phyloP scores from a whole-genome alignment of 2,329 filamentous ascomycete genomes.

The Chrysosporium keratinophilum region DNA sequence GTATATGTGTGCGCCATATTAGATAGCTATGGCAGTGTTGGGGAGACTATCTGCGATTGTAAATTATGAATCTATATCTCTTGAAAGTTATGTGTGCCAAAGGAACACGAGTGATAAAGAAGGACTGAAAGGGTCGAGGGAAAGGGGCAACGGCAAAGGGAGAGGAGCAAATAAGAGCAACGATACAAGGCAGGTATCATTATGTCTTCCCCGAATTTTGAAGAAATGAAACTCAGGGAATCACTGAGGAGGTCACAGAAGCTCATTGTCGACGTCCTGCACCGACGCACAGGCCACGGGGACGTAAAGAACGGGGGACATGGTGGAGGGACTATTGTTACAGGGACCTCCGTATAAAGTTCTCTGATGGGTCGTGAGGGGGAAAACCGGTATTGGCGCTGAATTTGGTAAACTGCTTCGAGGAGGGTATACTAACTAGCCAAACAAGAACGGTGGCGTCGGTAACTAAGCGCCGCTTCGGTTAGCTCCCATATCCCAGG shows the following conservation, averaged over 20 bases:
- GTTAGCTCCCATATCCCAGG: constrained; percentile 6
- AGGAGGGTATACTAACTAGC: background rate
- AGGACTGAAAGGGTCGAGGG: background rate
- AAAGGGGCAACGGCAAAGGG: background rate
- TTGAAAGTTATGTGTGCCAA: background rate
- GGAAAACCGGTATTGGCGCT: background rate
- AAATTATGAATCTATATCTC: background rate
- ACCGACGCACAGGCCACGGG: background rate
- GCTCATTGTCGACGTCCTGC: background rate
- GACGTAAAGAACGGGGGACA: background rate
- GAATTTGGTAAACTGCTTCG: background rate
- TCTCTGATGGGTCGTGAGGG: constrained; percentile 3
- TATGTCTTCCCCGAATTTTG: background rate
- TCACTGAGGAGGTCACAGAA: background rate
- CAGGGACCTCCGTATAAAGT: background rate
- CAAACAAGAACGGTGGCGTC: constrained; percentile 5
- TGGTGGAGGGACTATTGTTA: background rate
- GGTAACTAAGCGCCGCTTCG: background rate
- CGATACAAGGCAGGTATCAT: background rate
- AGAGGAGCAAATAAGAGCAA: background rate
- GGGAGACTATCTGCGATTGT: background rate
- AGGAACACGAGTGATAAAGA: background rate
- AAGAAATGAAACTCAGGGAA: background rate
- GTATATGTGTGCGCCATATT: background rate
- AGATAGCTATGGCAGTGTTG: background rate